Conservation (phyloP, 805 yeast species). For the Starmera pachycereana region DNA sequence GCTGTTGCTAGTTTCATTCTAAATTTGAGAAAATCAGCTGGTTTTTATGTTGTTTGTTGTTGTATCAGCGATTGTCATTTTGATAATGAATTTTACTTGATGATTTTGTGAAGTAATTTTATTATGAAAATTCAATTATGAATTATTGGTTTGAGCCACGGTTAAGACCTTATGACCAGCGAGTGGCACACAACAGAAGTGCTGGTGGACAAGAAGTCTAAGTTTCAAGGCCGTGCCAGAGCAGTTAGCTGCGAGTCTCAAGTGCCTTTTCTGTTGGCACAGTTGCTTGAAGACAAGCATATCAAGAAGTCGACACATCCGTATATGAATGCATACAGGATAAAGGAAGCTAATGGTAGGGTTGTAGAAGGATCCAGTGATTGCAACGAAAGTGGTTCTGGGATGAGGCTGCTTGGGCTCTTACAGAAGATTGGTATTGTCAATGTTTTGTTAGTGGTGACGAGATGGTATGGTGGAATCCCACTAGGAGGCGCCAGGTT, state of each 20-base stretch:
- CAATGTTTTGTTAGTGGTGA: constrained; percentile 56
- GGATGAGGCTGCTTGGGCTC: constrained; percentile 44
- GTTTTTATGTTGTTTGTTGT: too few species aligned
- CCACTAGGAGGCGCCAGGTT: constrained; percentile 67
- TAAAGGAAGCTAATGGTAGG: constrained; percentile 13
- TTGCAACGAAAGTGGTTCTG: constrained; percentile 72
- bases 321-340: constrained; percentile 67
- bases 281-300: constrained; percentile 32
- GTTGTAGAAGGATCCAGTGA: constrained; percentile 45
- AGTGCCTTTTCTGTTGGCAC: constrained; percentile 30
- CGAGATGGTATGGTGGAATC: constrained; percentile 77
- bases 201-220: constrained; percentile 44
- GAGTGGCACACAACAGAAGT: constrained; percentile 32
- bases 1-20: too few species aligned
- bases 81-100: too few species aligned
- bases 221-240: constrained; percentile 55
- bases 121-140: too few species aligned
- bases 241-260: constrained; percentile 27
- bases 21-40: too few species aligned
- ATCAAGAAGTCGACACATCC: constrained; percentile 59
- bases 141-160: too few species aligned
- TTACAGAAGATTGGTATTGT: constrained; percentile 37
- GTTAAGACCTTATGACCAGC: too few species aligned
- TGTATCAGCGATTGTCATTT: too few species aligned
- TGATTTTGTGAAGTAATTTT: too few species aligned